Base-by-base conservation (phyloP, 225 moss, liverwort and hornwort genomes). In the Lunularia cruciata region DNA sequence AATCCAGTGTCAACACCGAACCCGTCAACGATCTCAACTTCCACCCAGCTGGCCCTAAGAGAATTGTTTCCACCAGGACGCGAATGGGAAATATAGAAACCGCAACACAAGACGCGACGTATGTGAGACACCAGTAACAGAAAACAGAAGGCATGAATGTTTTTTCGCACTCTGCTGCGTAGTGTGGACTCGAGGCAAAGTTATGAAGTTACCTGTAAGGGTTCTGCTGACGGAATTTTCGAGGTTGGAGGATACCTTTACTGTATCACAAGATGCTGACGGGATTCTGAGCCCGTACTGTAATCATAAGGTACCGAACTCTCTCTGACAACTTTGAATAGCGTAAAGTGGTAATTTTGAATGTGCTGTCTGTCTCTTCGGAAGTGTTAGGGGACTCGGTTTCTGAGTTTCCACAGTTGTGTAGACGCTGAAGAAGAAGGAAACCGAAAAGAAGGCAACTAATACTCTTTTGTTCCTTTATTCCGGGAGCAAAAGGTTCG, bases 361-460 rank as follows among this genome's bases (percentile, higher is more conserved):
- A 54, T 54, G 27, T 54, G 54, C 54, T 54, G 54, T 54, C 54
- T 28, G 54, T 54, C 54, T 28, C 54, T 54, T 54, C 54, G n/a
- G 27, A 54, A 54, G 27, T 25, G 54, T 54, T 54, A 11, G 25
- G 26, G 54, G 20, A 28, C 1, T 23, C 54, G 5, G 54, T 28
- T 7, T 6, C 10, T 2, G 53, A 26, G 53, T 22, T 8, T 54
- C 54, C 54, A 54, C 12, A 54, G 25, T 3, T 2, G 54, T 26
- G 54, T 27, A 43, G 43, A 43, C 16, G 43, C 43, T 11, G 12
- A 10, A 18, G 47, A 11, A 18, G 19, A 4, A 5, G 16, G 47
- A 18, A 2, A 18, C 1, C 19, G 19, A 18, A 48, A 5, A 48
- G 19, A 18, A 6, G 18, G 8, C 47, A 3, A 48, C 19, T 48